Evolutionary conservation across 2,329 filamentous ascomycete species (phyloP).

Genomic region (Dactylellina sp.): DNA sequence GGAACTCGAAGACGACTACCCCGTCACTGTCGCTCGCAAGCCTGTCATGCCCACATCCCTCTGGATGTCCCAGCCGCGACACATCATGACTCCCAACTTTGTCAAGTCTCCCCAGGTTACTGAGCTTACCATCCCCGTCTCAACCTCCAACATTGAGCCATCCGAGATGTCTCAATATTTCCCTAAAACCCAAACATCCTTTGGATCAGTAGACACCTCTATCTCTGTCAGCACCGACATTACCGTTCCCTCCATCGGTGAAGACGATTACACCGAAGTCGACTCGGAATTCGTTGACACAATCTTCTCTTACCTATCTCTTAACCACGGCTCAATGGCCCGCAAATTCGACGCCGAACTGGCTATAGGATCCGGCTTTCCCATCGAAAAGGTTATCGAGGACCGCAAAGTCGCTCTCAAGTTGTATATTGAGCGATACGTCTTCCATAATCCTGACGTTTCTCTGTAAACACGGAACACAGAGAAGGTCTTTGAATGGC

Average conservation of each 20-base stretch:
- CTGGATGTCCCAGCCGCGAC: conserved; percentile 47
- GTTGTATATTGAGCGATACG: conserved; percentile 53
- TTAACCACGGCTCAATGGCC: conserved; percentile 54
- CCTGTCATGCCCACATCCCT: conserved; percentile 48
- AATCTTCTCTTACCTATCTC: conserved; percentile 51
- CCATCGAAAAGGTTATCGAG: conserved; percentile 42
- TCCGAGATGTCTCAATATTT: conserved; percentile 31
- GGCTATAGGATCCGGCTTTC: conserved; percentile 48
- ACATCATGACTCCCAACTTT: conserved; percentile 52
- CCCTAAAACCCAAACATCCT: conserved; percentile 45
- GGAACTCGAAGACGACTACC: conserved; percentile 49
- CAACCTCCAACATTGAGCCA: conserved; percentile 25
- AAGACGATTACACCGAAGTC: conserved; percentile 51
- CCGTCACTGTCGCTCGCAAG: conserved; percentile 39
- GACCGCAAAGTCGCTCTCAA: conserved; percentile 53
- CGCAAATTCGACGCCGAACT: conserved; percentile 51
- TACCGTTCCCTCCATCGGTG: conserved; percentile 45
- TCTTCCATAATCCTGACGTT: conserved; percentile 47
- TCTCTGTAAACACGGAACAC: conserved; percentile 26
- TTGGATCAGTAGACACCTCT: conserved; percentile 40
- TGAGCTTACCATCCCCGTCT: conserved; percentile 35
- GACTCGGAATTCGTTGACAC: conserved; percentile 51
- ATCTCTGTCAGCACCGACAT: conserved; percentile 37
- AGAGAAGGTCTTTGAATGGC: conserved; percentile 1
- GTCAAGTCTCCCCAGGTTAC: conserved; percentile 38